A percentile compares a stretch with the other conserved stretches of the same genome.
phyloP scores from a whole-genome alignment of 768 basidiomycete genomes.

The Clavaria fumosa region DNA sequence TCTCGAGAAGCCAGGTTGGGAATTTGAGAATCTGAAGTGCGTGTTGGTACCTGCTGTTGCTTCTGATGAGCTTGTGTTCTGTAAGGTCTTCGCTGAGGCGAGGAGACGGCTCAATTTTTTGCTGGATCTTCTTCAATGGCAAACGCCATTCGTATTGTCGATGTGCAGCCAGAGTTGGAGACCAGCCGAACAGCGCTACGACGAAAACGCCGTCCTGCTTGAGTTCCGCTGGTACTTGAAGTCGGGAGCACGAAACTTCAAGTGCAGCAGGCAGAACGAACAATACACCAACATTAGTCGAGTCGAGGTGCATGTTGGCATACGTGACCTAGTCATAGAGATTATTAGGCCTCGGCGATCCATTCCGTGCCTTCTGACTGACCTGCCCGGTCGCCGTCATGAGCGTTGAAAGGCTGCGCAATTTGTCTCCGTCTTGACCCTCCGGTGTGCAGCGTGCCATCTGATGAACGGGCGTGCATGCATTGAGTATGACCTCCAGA shows the following conservation, averaged over 20 bases:
- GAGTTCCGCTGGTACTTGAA: slow-evolving; percentile 27
- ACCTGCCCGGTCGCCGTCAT: too few species aligned
- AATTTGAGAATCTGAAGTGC: slow-evolving; percentile 32
- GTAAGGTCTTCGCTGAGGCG: too few species aligned
- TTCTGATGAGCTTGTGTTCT: slow-evolving; percentile 13
- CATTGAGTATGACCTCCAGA: slow-evolving; percentile 29
- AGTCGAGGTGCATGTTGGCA: slow-evolving; percentile 4
- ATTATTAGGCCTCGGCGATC: too few species aligned
- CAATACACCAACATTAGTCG: slow-evolving; percentile 31
- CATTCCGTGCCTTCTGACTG: too few species aligned
- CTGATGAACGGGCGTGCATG: slow-evolving; percentile 37
- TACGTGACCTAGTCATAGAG: too few species aligned
- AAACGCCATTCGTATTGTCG: slow-evolving; percentile 14
- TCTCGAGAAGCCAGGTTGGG: slow-evolving; percentile 32
- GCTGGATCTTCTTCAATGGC: too few species aligned
- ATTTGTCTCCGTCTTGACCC: slow-evolving; percentile 23
- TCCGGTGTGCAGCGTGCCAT: slow-evolving; percentile 20
- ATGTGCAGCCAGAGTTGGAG: slow-evolving; percentile 21
- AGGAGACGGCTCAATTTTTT: too few species aligned
- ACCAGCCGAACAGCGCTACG: slow-evolving; percentile 34
- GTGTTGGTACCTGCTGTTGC: slow-evolving; percentile 20
- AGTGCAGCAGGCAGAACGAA: slow-evolving; percentile 35
- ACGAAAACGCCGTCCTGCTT: slow-evolving; percentile 20
- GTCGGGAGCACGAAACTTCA: slow-evolving; percentile 19
- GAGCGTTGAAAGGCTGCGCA: slow-evolving; percentile 31